Conservation (phyloP, 306 rosid species). For the Casuarina glauca region DNA sequence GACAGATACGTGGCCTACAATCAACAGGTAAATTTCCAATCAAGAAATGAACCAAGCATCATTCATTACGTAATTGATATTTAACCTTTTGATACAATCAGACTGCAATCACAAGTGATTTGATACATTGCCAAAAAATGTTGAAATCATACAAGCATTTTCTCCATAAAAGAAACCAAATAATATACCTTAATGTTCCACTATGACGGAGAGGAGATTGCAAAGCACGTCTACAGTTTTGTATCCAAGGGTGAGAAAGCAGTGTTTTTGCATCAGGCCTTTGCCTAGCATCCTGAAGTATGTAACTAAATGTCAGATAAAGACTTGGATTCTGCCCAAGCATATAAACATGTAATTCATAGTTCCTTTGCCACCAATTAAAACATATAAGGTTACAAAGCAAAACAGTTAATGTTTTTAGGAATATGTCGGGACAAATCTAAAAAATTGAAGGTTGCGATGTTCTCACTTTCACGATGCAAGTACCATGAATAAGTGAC, state of each 20-base stretch:
- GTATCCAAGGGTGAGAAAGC: slow-evolving; percentile 97
- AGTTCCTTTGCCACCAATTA: neutral
- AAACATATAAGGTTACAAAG: neutral
- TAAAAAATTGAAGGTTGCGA: neutral
- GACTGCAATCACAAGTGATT: slow-evolving; percentile 7
- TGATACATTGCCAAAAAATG: slow-evolving; percentile 3
- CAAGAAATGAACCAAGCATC: neutral
- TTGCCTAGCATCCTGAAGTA: slow-evolving; percentile 93
- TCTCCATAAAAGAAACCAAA: slow-evolving; percentile 20
- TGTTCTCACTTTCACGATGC: neutral
- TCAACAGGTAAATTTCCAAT: neutral
- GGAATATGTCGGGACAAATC: neutral
- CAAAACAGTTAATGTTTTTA: neutral
- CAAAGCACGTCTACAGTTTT: slow-evolving; percentile 74
- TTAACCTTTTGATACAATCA: neutral
- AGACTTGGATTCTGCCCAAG: neutral
- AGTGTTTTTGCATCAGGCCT: slow-evolving; percentile 97
- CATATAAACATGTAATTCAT: neutral
- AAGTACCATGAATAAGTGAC: neutral
- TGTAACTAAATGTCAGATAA: slow-evolving; percentile 31
- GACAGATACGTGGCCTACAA: neutral
- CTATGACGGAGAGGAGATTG: slow-evolving; percentile 95
- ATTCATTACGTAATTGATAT: neutral
- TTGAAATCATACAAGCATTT: slow-evolving; percentile 2
- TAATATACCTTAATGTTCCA: slow-evolving; percentile 70